Evolutionary conservation across 768 basidiomycete genomes (phyloP).

Genomic region (Suillus clintonianus): DNA sequence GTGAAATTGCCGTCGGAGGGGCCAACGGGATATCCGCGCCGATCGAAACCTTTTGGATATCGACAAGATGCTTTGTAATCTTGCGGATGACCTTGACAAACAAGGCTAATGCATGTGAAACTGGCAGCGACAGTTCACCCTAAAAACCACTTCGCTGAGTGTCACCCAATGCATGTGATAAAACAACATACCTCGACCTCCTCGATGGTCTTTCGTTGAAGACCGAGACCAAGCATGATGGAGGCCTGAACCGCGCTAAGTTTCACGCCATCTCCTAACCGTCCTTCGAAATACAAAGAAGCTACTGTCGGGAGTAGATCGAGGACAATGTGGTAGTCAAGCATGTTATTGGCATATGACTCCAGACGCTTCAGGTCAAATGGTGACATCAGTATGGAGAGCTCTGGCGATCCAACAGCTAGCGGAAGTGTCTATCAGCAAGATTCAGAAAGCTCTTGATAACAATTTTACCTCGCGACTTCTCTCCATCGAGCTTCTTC

Average conservation of each 20-base stretch:
- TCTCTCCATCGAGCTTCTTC: constrained; percentile 45
- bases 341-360: constrained; percentile 92
- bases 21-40: constrained; percentile 59
- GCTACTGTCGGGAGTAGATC: constrained; percentile 86
- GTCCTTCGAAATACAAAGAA: constrained; percentile 81
- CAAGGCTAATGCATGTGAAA: constrained; percentile 85
- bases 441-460: constrained; percentile 21
- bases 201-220: constrained; percentile 89
- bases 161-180: not conserved
- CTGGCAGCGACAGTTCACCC: constrained; percentile 81
- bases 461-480: constrained; percentile 21
- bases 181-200: constrained; percentile 70
- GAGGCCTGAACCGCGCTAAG: constrained; percentile 90
- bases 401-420: constrained; percentile 40
- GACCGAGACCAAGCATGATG: constrained; percentile 84
- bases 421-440: constrained; percentile 33
- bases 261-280: constrained; percentile 62
- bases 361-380: constrained; percentile 96
- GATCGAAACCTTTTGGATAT: constrained; percentile 80
- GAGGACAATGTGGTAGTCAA: constrained; percentile 95
- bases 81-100: constrained; percentile 91
- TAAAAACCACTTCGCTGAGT: constrained; percentile 28
- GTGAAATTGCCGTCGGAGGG: constrained; percentile 22
- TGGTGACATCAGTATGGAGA: constrained; percentile 71
- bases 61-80: constrained; percentile 71